A percentile compares a stretch with the other conserved stretches of the same genome.
These are phyloP conservation scores for Penicillium palitans DNA, from an alignment of 2,329 filamentous ascomycete species.

Conservation along the genomic window DNA sequence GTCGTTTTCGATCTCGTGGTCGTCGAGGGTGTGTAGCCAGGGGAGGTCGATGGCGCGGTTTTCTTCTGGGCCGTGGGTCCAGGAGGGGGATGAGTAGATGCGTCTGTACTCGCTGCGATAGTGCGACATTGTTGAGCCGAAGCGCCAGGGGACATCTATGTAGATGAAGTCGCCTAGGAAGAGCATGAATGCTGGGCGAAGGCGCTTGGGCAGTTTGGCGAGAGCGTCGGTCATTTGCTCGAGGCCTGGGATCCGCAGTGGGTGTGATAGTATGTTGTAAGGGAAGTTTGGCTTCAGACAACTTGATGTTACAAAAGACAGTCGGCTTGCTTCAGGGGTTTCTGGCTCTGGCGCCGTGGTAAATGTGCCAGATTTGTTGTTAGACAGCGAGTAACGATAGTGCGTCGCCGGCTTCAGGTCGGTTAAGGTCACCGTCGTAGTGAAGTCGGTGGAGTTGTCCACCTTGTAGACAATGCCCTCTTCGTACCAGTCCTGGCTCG, in stretches of 20 bases:
- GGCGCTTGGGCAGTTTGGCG: constrained; percentile 62
- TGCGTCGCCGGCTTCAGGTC: constrained; percentile 67
- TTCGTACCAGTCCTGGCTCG: constrained; percentile 58
- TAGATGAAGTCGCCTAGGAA: constrained; percentile 56
- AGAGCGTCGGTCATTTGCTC: constrained; percentile 72
- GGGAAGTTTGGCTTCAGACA: constrained; percentile 92
- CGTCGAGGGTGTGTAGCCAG: constrained; percentile 96
- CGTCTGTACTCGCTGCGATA: constrained; percentile 92
- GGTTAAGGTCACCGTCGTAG: constrained; percentile 66
- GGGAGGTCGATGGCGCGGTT: constrained; percentile 67
- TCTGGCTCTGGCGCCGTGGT: constrained; percentile 72
- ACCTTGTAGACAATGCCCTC: constrained; percentile 67
- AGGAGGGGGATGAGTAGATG: constrained; percentile 94
- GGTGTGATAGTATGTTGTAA: constrained; percentile 80
- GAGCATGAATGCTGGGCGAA: constrained; percentile 57
- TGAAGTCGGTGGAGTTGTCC: constrained; percentile 78
- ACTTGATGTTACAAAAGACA: constrained; percentile 89
- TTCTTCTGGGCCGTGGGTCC: constrained; percentile 63
- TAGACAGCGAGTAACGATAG: constrained; percentile 84
- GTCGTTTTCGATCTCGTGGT: constrained; percentile 95
- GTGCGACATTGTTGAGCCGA: constrained; percentile 69
- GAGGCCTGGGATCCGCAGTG: constrained; percentile 78
- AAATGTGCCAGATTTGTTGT: constrained; percentile 82
- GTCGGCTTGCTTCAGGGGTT: constrained; percentile 63
- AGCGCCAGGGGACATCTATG: constrained; percentile 76